phyloP scores from a whole-genome alignment of 148 eudicot species.

The Camellia granthamiana region DNA sequence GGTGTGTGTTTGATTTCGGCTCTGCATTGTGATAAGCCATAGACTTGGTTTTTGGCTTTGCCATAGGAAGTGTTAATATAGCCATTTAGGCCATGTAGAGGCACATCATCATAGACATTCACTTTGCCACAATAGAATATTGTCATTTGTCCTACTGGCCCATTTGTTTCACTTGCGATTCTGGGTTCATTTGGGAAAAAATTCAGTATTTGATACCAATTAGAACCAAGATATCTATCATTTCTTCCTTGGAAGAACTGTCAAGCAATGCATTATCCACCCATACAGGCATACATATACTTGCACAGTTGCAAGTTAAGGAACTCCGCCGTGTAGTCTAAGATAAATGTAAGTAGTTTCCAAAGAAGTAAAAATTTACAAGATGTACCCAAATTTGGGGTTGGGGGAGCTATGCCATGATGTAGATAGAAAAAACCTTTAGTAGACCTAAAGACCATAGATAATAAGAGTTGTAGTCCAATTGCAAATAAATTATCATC shows the following conservation, averaged over 20 bases:
- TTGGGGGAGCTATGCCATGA: neutral
- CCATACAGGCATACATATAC: neutral
- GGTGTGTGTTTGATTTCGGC: no score
- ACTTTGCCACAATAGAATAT: slow-evolving; percentile 86
- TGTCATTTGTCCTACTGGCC: slow-evolving; percentile 67
- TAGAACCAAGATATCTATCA: neutral
- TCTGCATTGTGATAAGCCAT: no score
- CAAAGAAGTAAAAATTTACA: neutral
- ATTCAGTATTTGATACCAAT: slow-evolving; percentile 9
- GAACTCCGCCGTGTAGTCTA: neutral
- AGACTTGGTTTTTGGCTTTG: no score
- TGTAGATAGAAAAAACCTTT: neutral
- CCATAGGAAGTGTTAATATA: no score
- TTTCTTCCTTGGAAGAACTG: slow-evolving; percentile 4
- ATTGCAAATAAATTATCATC: neutral
- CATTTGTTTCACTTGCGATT: slow-evolving; percentile 37
- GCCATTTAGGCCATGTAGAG: slow-evolving; percentile 6
- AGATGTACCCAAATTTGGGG: neutral
- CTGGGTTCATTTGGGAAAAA: slow-evolving; percentile 42
- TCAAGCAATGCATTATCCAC: neutral
- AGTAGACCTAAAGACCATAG: neutral
- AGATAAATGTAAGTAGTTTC: slow-evolving; percentile 1
- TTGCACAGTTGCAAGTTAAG: slow-evolving; percentile 1
- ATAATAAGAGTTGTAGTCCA: neutral
- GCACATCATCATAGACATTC: slow-evolving; percentile 84